Evolutionary conservation across 164 flowering plant species (phyloP), one percentile per base, ranked within the genome.

Genomic region (Aristolochia contorta): DNA sequence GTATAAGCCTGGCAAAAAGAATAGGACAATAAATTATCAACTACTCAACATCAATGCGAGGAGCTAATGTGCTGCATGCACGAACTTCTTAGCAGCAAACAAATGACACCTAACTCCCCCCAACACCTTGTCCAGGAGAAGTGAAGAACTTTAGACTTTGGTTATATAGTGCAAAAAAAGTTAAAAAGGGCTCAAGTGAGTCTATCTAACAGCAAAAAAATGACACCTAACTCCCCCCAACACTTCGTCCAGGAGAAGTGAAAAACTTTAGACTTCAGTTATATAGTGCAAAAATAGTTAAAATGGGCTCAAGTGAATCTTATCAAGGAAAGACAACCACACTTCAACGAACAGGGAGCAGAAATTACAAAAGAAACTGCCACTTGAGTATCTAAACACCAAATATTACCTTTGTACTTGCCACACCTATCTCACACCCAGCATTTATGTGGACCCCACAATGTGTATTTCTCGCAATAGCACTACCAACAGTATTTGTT

Each of bases 361-460:
- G 2, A 27, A 27, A 27, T 27, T 27, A 27, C 30, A 27, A 27
- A 27, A 27, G 30, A 27, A 5, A 27, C 30, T 5, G 5, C 19
- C 53, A 49, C 19, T 16, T 18, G 41, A 47, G 33, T 24, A 24
- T 25, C 27, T 47, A 46, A 24, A 24, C 47, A 21, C 48, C 24
- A 22, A 46, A 30, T 48, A 12, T 60, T 69, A 93, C 99, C 96
- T 93, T 93, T 16, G 99, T 93, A 75, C 97, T 93, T 20, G 99
- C 99, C 37, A 93, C 99, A 55, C 99, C 99, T 49, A 90, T 93
- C 82, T 93, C 99, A 74, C 78, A 74, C 33, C 99, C 99, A 59
- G 99, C 97, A 80, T 93, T 93, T 63, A 93, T 88, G 68, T 93
- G 99, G 68, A 90, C 86, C 56, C 99, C 99, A 69, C 99, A 93